Conservation (phyloP, 257 asterid species). For the Eucommia ulmoides region DNA sequence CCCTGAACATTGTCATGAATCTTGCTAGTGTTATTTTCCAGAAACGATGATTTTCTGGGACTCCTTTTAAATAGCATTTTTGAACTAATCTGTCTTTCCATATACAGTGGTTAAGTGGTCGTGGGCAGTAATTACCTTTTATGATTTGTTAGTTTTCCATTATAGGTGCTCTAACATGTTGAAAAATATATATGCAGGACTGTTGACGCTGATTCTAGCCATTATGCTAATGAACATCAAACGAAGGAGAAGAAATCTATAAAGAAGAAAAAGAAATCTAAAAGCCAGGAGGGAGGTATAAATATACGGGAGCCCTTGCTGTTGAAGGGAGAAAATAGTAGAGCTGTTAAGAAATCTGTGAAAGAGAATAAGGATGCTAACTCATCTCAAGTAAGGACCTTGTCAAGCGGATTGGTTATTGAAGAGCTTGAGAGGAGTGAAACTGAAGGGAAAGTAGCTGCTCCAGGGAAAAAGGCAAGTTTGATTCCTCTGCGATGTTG, state of each 20-base stretch:
- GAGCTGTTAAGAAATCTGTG: slow-evolving; percentile 12
- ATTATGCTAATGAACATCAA: slow-evolving; percentile 21
- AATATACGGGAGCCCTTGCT: slow-evolving; percentile 8
- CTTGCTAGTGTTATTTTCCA: too few relatives aligned
- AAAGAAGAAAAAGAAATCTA: slow-evolving; percentile 23
- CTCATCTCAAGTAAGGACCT: slow-evolving; percentile 27
- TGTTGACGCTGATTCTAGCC: slow-evolving; percentile 13
- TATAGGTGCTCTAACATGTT: too few relatives aligned
- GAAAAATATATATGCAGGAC: slow-evolving; percentile 23
- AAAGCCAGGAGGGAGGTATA: slow-evolving; percentile 7
- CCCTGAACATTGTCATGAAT: too few relatives aligned
- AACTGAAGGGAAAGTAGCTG: slow-evolving; percentile 60
- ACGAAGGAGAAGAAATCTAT: slow-evolving; percentile 34
- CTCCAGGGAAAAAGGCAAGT: slow-evolving; percentile 51
- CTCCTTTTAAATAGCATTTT: too few relatives aligned
- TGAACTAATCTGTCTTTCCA: too few relatives aligned
- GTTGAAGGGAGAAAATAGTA: slow-evolving; percentile 19
- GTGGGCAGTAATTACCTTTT: too few relatives aligned
- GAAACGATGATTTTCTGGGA: too few relatives aligned
- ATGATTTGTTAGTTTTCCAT: too few relatives aligned
- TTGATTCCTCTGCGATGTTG: not conserved
- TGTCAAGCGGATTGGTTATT: slow-evolving; percentile 65
- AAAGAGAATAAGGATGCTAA: slow-evolving; percentile 12
- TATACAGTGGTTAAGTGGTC: too few relatives aligned
- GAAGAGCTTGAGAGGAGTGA: slow-evolving; percentile 55